Conservation (phyloP, 306 rosid genomes). For the Malus domestica region ASM211411v1 NC_041793.1:47863001-47863500, state of each 20-base stretch:
- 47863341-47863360: conserved; percentile 39
- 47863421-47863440: conserved; percentile 34
- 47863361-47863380: conserved; percentile 42
- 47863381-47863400: conserved; percentile 39
- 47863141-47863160: conserved; percentile 33
- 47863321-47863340: conserved; percentile 16
- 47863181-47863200: conserved; percentile 30
- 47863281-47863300: conserved; percentile 25
- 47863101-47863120: conserved; percentile 35
- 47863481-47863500: conserved; percentile 51
- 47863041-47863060: background rate
- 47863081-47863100: conserved; percentile 27
- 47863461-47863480: conserved; percentile 38
- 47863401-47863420: conserved; percentile 42
- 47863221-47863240: conserved; percentile 41
- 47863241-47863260: conserved; percentile 53
- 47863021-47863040: conserved; percentile 12
- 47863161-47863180: conserved; percentile 41
- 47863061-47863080: background rate
- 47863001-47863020: conserved; percentile 18
- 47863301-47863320: background rate
- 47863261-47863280: conserved; percentile 47
- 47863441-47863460: conserved; percentile 33
- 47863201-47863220: conserved; percentile 38
- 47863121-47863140: conserved; percentile 48